Conservation (phyloP, 768 basidiomycete species). For the Boletellus ananas region DNA sequence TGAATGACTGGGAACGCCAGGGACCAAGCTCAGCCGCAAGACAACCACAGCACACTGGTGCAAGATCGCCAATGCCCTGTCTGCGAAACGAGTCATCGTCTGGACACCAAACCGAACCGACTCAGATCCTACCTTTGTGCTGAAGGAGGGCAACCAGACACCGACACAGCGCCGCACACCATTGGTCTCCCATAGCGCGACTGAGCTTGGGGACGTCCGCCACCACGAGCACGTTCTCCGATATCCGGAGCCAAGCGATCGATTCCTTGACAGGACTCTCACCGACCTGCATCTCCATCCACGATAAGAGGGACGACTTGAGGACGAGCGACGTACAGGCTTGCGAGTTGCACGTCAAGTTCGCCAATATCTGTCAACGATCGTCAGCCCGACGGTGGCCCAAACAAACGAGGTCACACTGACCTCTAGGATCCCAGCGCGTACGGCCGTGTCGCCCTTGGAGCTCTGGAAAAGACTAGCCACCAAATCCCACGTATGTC, state of each 20-base stretch:
- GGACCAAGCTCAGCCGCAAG: slow-evolving; percentile 37
- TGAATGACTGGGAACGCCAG: slow-evolving; percentile 21
- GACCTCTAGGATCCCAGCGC: slow-evolving; percentile 67
- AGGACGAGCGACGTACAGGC: slow-evolving; percentile 70
- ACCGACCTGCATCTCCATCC: slow-evolving; percentile 75
- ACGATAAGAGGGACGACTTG: slow-evolving; percentile 67
- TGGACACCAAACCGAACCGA: neutral
- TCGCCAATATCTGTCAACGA: slow-evolving; percentile 61
- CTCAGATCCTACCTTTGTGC: slow-evolving; percentile 9
- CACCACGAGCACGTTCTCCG: slow-evolving; percentile 59
- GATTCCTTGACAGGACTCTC: slow-evolving; percentile 33
- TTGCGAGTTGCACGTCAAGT: slow-evolving; percentile 63
- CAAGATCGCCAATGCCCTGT: slow-evolving; percentile 14
- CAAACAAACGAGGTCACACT: slow-evolving; percentile 9
- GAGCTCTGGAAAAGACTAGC: slow-evolving; percentile 78
- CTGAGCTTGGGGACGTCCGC: slow-evolving; percentile 51
- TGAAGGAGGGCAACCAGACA: slow-evolving; percentile 37
- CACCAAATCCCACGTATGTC: slow-evolving; percentile 87
- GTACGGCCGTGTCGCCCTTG: slow-evolving; percentile 46
- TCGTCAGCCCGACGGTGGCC: neutral
- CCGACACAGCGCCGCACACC: slow-evolving; percentile 53
- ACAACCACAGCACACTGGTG: slow-evolving; percentile 29
- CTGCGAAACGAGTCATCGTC: slow-evolving; percentile 4
- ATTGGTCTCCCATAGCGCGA: slow-evolving; percentile 52
- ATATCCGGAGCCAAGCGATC: slow-evolving; percentile 60